Conservation (phyloP, 2,329 filamentous ascomycete species). For the Aspergillus fijiensis region DNA sequence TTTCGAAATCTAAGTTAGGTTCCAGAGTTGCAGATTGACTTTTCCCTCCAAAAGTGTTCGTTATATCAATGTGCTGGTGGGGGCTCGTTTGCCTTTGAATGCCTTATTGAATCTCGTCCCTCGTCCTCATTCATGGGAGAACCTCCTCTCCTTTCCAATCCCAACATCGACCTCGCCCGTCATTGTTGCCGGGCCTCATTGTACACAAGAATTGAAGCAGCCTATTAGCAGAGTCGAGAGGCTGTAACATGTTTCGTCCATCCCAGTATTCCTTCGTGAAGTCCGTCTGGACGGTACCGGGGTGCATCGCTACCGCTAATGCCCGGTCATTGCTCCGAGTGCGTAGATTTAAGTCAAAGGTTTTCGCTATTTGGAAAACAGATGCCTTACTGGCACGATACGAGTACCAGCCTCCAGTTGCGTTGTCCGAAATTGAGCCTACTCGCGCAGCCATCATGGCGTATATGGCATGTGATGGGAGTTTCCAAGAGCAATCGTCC, state of each 20-base stretch:
- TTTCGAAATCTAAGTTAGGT: not conserved
- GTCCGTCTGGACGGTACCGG: slow-evolving; percentile 75
- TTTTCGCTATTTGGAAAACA: slow-evolving; percentile 69
- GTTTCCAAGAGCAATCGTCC: slow-evolving; percentile 26
- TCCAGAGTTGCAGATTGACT: not conserved
- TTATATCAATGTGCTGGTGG: not conserved
- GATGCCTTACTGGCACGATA: slow-evolving; percentile 76
- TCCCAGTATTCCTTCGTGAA: slow-evolving; percentile 72
- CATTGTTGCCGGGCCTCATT: slow-evolving; percentile 37
- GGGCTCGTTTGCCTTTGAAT: not conserved
- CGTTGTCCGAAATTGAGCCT: slow-evolving; percentile 70
- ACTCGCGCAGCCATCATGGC: slow-evolving; percentile 77
- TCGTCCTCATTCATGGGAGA: slow-evolving; percentile 46
- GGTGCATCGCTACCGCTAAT: slow-evolving; percentile 70
- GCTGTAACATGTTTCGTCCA: slow-evolving; percentile 66
- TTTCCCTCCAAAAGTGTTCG: not conserved
- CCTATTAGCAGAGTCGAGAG: slow-evolving; percentile 64
- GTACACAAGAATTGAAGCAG: slow-evolving; percentile 60
- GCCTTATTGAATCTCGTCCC: not conserved
- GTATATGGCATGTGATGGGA: slow-evolving; percentile 61
- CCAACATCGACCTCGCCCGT: slow-evolving; percentile 64
- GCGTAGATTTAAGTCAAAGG: slow-evolving; percentile 66
- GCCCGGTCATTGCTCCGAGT: slow-evolving; percentile 61
- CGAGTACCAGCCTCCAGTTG: slow-evolving; percentile 75
- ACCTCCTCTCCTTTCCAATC: slow-evolving; percentile 69